Percentiles rank a stretch among this genome's conserved stretches.
phyloP scores from a whole-genome alignment of 495 filamentous ascomycete genomes.

The Penicillium roqueforti region DNA sequence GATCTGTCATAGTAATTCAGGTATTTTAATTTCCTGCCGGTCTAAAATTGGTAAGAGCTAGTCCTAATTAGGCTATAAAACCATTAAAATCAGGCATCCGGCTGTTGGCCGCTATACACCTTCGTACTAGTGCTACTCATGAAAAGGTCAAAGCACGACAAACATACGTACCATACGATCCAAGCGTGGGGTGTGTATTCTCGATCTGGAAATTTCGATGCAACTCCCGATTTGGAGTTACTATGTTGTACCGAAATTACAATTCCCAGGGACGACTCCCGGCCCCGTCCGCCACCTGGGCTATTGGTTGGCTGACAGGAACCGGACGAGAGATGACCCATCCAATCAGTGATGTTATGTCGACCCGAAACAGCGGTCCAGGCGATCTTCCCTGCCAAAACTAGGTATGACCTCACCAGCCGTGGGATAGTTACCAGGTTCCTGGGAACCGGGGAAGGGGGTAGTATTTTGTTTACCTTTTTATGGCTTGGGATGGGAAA shows the following conservation, averaged over 20 bases:
- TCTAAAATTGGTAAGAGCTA: too few species aligned
- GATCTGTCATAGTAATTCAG: too few species aligned
- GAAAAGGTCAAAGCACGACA: neutral
- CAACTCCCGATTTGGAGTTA: neutral
- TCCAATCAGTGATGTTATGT: neutral
- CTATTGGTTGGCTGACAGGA: neutral
- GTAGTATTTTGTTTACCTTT: neutral
- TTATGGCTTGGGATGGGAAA: neutral
- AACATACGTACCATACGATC: neutral
- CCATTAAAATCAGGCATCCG: too few species aligned
- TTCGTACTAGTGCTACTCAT: too few species aligned
- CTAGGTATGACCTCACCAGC: neutral
- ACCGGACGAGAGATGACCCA: neutral
- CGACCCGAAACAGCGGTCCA: constrained; percentile 6
- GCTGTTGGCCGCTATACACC: too few species aligned
- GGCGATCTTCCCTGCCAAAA: neutral
- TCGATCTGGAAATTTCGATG: neutral
- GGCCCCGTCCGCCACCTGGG: neutral
- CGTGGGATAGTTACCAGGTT: constrained; percentile 21
- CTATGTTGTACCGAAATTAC: neutral
- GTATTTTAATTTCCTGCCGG: too few species aligned
- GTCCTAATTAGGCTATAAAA: too few species aligned
- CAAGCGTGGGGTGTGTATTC: neutral
- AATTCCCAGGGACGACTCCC: neutral
- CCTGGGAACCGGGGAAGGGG: constrained; percentile 19